A percentile compares a stretch with the other conserved stretches of the same genome.
Conservation (phyloP, 352 stramenopile species). For the Pythium dissimile region DNA sequence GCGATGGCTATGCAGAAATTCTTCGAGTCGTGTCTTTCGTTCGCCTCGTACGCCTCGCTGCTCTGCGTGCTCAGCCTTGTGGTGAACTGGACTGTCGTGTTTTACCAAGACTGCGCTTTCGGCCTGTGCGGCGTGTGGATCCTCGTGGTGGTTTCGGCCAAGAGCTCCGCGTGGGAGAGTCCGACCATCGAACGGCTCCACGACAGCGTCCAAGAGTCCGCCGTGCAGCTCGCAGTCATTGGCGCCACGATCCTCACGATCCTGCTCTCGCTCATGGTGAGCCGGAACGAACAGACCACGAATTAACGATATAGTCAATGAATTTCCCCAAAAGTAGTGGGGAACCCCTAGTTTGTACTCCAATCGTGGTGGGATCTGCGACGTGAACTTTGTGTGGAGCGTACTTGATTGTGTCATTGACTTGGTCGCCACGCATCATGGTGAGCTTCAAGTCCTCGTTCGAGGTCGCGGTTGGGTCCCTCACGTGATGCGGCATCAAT, state of each 20-base stretch:
- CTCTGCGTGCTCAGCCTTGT: conserved; percentile 20
- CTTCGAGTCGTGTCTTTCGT: conserved; percentile 15
- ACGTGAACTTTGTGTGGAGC: no score
- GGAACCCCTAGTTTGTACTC: not conserved
- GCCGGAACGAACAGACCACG: not conserved
- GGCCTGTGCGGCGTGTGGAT: conserved; percentile 6
- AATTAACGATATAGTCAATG: not conserved
- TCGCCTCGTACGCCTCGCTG: conserved; percentile 8
- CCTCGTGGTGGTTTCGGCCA: conserved; percentile 4
- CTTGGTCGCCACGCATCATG: no score
- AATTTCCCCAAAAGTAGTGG: not conserved
- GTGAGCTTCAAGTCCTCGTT: no score
- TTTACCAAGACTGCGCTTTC: conserved; percentile 13
- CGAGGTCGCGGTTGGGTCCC: not conserved
- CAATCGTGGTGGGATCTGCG: no score
- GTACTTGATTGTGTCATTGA: no score
- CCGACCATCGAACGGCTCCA: conserved; percentile 12
- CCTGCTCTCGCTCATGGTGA: conserved; percentile 9
- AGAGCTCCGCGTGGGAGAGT: conserved; percentile 11
- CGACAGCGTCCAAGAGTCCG: conserved; percentile 13
- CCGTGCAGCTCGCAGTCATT: conserved; percentile 14
- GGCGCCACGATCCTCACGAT: conserved; percentile 13
- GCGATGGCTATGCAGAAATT: conserved; percentile 11
- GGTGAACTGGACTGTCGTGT: conserved; percentile 7
- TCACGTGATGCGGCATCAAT: not conserved